Percentiles rank a stretch among this genome's conserved stretches.
Conservation (phyloP, 768 basidiomycete genomes). For the Trametes cingulata region DNA sequence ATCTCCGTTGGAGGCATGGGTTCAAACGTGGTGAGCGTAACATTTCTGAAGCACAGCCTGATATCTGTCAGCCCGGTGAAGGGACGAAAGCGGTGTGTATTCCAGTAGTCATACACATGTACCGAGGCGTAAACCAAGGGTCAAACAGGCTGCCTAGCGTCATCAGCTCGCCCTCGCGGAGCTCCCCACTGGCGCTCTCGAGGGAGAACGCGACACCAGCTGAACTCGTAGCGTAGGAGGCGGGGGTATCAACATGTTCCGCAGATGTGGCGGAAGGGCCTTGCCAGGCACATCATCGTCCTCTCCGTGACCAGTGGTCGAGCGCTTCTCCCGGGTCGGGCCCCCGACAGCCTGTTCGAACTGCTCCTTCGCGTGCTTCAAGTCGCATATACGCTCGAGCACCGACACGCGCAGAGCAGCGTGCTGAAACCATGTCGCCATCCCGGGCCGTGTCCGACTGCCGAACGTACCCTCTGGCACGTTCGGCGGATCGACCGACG, state of each 20-base stretch:
- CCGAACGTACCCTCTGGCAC: slow-evolving; percentile 24
- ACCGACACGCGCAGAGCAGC: slow-evolving; percentile 5
- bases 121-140: too few species aligned
- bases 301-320: not conserved
- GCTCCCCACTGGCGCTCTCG: not conserved
- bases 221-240: not conserved
- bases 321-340: not conserved
- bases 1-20: too few species aligned
- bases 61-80: too few species aligned
- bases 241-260: not conserved
- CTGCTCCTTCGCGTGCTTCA: not conserved
- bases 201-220: not conserved
- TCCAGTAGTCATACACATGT: too few species aligned
- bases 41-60: too few species aligned
- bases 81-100: too few species aligned
- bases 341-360: not conserved
- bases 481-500: not conserved
- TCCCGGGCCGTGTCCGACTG: slow-evolving; percentile 4
- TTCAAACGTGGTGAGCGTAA: too few species aligned
- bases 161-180: too few species aligned
- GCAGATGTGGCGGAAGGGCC: slow-evolving; percentile 1
- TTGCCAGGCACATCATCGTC: not conserved
- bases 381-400: not conserved
- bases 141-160: too few species aligned
- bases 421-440: slow-evolving; percentile 16